A percentile compares a stretch with the other conserved stretches of the same genome.
phyloP scores from a whole-genome alignment of 2,329 filamentous ascomycete genomes.

The Beauveria brongniartii region DNA sequence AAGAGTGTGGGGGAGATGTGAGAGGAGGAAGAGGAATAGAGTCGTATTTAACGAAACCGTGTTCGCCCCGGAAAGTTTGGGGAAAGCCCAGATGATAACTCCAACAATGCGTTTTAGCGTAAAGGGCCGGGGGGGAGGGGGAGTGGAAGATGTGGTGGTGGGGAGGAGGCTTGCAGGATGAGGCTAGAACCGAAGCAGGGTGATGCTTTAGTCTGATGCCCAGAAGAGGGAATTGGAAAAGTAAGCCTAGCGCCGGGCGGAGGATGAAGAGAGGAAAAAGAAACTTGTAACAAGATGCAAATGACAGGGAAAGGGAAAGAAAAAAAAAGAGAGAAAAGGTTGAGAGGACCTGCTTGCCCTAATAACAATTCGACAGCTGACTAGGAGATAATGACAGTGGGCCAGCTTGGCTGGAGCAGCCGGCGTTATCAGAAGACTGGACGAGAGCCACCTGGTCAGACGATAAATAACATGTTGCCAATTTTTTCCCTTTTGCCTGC shows the following conservation, averaged over 20 bases:
- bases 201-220: neutral
- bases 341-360: neutral
- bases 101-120: constrained; percentile 7
- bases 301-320: neutral
- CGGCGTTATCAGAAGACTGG: constrained; percentile 6
- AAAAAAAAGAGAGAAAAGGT: neutral
- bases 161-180: neutral
- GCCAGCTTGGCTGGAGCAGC: neutral
- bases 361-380: neutral
- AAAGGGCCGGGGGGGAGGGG: neutral
- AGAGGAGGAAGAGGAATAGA: neutral
- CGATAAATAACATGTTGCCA: neutral
- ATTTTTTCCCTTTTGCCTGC: neutral
- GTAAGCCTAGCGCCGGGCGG: no score
- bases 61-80: neutral
- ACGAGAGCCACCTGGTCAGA: neutral
- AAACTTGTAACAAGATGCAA: neutral
- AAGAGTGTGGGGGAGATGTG: neutral
- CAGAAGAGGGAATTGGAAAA: neutral
- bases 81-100: neutral
- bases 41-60: constrained; percentile 4
- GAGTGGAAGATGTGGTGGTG: neutral
- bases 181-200: constrained; percentile 8
- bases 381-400: constrained; percentile 3
- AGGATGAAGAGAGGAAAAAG: neutral